Percentiles rank a stretch among this genome's conserved stretches.
Evolutionary conservation across 2,329 filamentous ascomycete species (phyloP).

Genomic region (Penicillium sp.): DNA sequence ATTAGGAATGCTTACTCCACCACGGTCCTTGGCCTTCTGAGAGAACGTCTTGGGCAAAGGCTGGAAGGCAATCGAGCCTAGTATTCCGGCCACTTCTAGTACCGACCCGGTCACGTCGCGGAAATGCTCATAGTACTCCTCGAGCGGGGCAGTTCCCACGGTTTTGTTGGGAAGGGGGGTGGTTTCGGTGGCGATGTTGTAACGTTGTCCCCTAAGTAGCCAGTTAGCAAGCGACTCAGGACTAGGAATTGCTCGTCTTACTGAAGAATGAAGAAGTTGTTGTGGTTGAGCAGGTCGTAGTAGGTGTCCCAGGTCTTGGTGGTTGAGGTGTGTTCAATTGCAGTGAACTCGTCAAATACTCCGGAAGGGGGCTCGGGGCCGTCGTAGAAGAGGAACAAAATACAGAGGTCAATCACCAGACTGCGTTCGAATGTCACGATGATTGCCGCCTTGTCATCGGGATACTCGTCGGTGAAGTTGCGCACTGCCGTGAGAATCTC

Average conservation of each 20-base stretch:
- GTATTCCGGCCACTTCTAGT: slow-evolving; percentile 21
- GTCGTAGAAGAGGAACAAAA: slow-evolving; percentile 57
- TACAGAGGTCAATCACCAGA: slow-evolving; percentile 46
- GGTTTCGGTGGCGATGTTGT: slow-evolving; percentile 35
- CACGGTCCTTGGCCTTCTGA: slow-evolving; percentile 27
- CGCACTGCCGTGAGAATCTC: slow-evolving; percentile 28
- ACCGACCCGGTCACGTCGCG: slow-evolving; percentile 25
- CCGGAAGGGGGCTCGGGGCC: slow-evolving; percentile 45
- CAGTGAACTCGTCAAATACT: slow-evolving; percentile 51
- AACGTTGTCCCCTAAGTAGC: slow-evolving; percentile 29
- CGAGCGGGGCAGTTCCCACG: slow-evolving; percentile 25
- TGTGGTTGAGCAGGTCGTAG: slow-evolving; percentile 38
- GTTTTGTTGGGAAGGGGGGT: slow-evolving; percentile 29
- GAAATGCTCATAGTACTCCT: slow-evolving; percentile 29
- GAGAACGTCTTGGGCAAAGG: slow-evolving; percentile 31
- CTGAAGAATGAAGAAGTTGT: slow-evolving; percentile 35
- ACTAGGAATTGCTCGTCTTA: slow-evolving; percentile 2
- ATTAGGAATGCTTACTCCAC: slow-evolving; percentile 28
- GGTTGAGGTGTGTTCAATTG: slow-evolving; percentile 40
- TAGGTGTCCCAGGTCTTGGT: slow-evolving; percentile 43
- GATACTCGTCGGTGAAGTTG: slow-evolving; percentile 41
- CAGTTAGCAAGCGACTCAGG: not conserved
- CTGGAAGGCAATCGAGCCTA: slow-evolving; percentile 33
- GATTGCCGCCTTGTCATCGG: slow-evolving; percentile 52
- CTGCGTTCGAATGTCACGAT: slow-evolving; percentile 49